Percentiles rank a stretch among this genome's conserved stretches.
These are phyloP conservation scores for Bolboschoenus planiculmis DNA, from an alignment of 176 grass and related monocot species.

Conservation along the genomic window DNA sequence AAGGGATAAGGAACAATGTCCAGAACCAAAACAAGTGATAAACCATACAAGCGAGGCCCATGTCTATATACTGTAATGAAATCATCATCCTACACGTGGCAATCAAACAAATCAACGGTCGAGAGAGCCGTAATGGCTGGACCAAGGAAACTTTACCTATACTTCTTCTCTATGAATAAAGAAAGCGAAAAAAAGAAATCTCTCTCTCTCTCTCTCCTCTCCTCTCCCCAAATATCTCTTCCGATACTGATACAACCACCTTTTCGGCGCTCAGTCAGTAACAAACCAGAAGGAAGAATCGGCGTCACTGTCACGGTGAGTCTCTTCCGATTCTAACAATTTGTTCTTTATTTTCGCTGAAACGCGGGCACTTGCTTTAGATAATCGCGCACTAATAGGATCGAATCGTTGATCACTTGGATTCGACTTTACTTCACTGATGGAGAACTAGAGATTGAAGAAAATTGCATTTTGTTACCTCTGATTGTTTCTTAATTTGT, in stretches of 20 bases:
- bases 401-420: neutral
- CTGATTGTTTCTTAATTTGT: neutral
- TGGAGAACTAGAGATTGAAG: neutral
- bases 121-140: neutral
- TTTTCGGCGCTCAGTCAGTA: neutral
- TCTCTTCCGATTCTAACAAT: neutral
- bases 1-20: neutral
- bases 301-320: neutral
- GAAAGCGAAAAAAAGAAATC: neutral
- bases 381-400: neutral
- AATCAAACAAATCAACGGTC: conserved; percentile 7
- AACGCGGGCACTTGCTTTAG: neutral
- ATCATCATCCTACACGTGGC: neutral
- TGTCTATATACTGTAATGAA: neutral
- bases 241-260: neutral
- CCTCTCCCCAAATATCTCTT: neutral
- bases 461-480: neutral
- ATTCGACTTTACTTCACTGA: neutral
- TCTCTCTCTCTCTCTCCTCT: conserved; percentile 1
- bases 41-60: neutral
- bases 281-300: neutral
- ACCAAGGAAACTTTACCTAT: conserved; percentile 24
- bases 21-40: neutral
- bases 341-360: neutral
- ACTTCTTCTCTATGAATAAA: neutral